Evolutionary conservation across 2,329 filamentous ascomycete genomes (phyloP).

Genomic region (Fusarium zealandicum): DNA sequence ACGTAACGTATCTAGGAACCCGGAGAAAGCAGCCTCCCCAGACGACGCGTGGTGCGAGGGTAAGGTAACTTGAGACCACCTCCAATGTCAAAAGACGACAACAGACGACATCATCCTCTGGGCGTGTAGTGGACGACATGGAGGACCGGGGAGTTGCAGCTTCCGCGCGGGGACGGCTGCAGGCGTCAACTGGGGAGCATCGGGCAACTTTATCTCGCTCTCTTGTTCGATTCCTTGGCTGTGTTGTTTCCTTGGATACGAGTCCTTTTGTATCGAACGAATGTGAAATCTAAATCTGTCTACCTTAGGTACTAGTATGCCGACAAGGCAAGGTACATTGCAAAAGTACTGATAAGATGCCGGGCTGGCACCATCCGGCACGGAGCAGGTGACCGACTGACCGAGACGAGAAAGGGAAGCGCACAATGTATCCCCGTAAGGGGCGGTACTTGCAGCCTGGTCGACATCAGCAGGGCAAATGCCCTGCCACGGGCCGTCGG

Average conservation of each 20-base stretch:
- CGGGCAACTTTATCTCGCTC: conserved; percentile 23
- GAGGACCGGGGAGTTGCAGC: conserved; percentile 28
- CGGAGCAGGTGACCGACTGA: conserved; percentile 32
- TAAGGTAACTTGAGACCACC: conserved; percentile 32
- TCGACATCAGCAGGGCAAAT: not conserved
- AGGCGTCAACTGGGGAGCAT: conserved; percentile 37
- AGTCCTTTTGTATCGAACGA: conserved; percentile 21
- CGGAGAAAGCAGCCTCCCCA: conserved; percentile 18
- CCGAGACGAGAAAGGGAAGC: conserved; percentile 30
- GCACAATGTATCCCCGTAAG: conserved; percentile 20
- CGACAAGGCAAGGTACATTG: conserved; percentile 26
- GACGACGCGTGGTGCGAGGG: conserved; percentile 11
- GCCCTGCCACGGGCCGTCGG: not conserved
- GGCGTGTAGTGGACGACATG: conserved; percentile 8
- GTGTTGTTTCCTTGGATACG: conserved; percentile 2
- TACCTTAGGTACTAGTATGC: too few relatives aligned
- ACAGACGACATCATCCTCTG: not conserved
- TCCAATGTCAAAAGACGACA: not conserved
- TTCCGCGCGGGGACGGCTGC: conserved; percentile 32
- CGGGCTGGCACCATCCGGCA: conserved; percentile 29
- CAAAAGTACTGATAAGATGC: conserved; percentile 40
- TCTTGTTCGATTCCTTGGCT: not conserved
- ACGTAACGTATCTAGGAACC: conserved; percentile 26
- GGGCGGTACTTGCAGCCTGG: conserved; percentile 26
- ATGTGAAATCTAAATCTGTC: conserved; percentile 23